Conservation (phyloP, 805 yeast genomes). For the Barnettozyma populi region DNA sequence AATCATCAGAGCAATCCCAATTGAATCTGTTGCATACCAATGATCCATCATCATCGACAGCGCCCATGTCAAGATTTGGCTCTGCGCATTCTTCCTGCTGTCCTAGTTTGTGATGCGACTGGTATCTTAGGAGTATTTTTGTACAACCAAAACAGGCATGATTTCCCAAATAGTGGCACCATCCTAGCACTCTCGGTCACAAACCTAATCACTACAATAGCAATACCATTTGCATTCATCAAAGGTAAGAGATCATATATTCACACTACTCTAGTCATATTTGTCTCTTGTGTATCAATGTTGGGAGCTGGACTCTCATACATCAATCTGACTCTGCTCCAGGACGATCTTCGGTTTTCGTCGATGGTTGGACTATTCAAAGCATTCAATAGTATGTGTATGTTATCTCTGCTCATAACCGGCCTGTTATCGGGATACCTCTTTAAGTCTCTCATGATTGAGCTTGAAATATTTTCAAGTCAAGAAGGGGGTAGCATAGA, state of each 20-base stretch:
- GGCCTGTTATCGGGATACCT: conserved; percentile 8
- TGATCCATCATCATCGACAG: conserved; percentile 1
- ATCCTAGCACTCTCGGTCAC: conserved; percentile 3
- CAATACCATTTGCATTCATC: conserved; percentile 2
- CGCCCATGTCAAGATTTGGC: not conserved
- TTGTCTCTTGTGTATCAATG: conserved; percentile 10
- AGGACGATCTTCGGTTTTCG: not conserved
- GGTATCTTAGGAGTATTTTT: conserved; percentile 13
- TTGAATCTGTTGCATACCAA: not conserved
- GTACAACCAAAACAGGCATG: conserved; percentile 4
- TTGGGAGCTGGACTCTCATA: conserved; percentile 24
- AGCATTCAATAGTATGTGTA: conserved; percentile 9
- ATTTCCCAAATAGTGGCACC: not conserved
- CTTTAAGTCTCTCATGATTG: not conserved
- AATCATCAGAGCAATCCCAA: not conserved
- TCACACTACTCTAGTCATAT: not conserved
- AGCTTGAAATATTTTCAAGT: not conserved
- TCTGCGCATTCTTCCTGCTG: not conserved
- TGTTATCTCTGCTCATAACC: conserved; percentile 7
- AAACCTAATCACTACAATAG: conserved; percentile 6
- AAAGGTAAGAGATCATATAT: not conserved
- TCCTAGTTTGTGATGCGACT: conserved; percentile 10
- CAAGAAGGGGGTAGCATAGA: not conserved
- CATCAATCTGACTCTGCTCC: conserved; percentile 4
- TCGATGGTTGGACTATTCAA: conserved; percentile 1